Evolutionary conservation across 495 filamentous ascomycete genomes (phyloP), one percentile per base, ranked within the genome.

Genomic region (Tricharina praecox): DNA sequence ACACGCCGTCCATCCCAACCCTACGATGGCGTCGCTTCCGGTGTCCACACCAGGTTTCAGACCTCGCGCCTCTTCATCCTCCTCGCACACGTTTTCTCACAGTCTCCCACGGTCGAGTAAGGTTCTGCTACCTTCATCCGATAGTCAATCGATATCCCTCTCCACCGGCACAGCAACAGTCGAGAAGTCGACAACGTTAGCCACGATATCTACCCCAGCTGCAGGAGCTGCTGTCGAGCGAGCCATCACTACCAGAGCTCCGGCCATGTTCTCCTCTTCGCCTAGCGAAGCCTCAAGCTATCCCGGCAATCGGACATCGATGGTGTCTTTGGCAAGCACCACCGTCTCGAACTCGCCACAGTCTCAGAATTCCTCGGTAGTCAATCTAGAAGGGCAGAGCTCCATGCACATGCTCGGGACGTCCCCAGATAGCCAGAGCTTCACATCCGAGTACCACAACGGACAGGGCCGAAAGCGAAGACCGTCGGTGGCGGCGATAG

Each of bases 201-300:
- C 54, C 16, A 58, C 50, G 18, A 50, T 53, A 25, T 58, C 55
- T 10, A 58, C 55, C 9, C 50, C 57, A 15, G 55, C 55, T 43
- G 55, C 55, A 25, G 55, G 50, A 15, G 47, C 50, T 15, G 47
- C 50, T 15, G 53, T 58, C 43, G 49, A 56, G 28, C 58, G 58
- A 25, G 52, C 55, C 21, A 58, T 58, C 47, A 47, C 54, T 13
- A 44, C 52, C 9, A 47, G 44, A 1, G 42, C 25, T 5, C 38
- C 45, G 13, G 23, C 8, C 9, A 4, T 26, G 4, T 26, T 21
- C 18, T 40, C 40, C 23, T 11, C 21, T 11, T 11, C 40, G 26
- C 18, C 40, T 18, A 20, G 40, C 13, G 40, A 43, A 20, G 13
- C 11, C 2, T 26, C 21, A 1, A 26, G 40, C 3, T 13, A 13